Evolutionary conservation across 2,329 filamentous ascomycete species (phyloP), one percentile per base, ranked within the genome.

Genomic region (Hyphodiscus sp.): DNA sequence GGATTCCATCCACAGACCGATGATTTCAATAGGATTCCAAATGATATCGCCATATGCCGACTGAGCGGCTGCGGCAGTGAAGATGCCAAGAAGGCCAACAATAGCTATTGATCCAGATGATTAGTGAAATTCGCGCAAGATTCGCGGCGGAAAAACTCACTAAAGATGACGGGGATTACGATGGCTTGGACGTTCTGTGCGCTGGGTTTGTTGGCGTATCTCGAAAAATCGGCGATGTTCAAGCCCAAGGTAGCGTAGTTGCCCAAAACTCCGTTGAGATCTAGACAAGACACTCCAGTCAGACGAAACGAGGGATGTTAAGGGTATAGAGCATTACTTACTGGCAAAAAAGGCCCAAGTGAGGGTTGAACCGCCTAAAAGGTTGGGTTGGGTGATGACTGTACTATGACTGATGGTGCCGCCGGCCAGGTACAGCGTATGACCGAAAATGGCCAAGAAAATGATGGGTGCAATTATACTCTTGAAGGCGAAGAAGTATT

Each of bases 401-500:
- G 47, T 30, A 47, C 51, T 60, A 19, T 57, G 23, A 26, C 51
- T 56, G 49, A 58, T 51, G n/a, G 52, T 53, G n/a, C 56, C 56
- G n/a, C 56, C 56, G 15, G 58, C 53, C 18, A 23, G 55, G 29
- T 41, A 45, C 18, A 55, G 29, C 8, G 47, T 56, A 11, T 43
- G 38, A 2, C 52, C 53, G 20, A 61, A 51, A 20, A 59, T 44
- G 11, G 55, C 57, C 1, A 59, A 41, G 47, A 53, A 55, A 18
- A 52, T 49, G 41, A 56, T 56, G 11, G 57, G 57, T 19, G 50
- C 53, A 53, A 61, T 55, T 15, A 74, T 55, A 0, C 73, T 63
- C 67, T 78, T 79, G 60, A 76, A 57, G 51, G 76, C 72, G 61
- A 81, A 80, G 53, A 81, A 62, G 65, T 72, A 77, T 47, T 75